Conservation (phyloP, 1,139 yeast genomes). For the Taphrina populina region DNA sequence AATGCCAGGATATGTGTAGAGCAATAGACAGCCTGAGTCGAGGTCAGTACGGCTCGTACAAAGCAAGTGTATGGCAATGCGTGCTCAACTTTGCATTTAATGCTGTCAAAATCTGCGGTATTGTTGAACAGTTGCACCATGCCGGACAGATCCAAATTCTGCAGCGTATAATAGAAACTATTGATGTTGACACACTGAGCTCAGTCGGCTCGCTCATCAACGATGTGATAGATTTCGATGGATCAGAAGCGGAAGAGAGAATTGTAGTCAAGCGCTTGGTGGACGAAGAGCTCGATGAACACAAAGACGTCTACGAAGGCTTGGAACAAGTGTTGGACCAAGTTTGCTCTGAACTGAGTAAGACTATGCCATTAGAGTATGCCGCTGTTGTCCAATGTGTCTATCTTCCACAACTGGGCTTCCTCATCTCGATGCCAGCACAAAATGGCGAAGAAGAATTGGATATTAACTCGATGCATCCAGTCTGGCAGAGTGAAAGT, state of each 20-base stretch:
- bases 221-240: slow-evolving; percentile 46
- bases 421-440: slow-evolving; percentile 42
- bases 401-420: slow-evolving; percentile 53
- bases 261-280: slow-evolving; percentile 45
- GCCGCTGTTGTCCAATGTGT: slow-evolving; percentile 45
- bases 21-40: slow-evolving; percentile 42
- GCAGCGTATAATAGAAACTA: slow-evolving; percentile 31
- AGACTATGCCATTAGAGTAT: slow-evolving; percentile 37
- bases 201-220: slow-evolving; percentile 38
- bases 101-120: slow-evolving; percentile 36
- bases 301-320: slow-evolving; percentile 45
- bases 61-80: slow-evolving; percentile 38
- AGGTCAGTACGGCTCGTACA: slow-evolving; percentile 45
- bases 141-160: slow-evolving; percentile 31
- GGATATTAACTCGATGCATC: slow-evolving; percentile 37
- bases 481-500: slow-evolving; percentile 35
- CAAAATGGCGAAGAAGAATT: slow-evolving; percentile 37
- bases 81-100: slow-evolving; percentile 37
- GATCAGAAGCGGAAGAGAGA: slow-evolving; percentile 45
- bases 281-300: slow-evolving; percentile 45
- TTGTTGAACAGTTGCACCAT: slow-evolving; percentile 36
- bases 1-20: slow-evolving; percentile 43
- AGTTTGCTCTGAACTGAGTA: slow-evolving; percentile 41
- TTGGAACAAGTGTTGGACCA: slow-evolving; percentile 46
- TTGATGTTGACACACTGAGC: slow-evolving; percentile 37